phyloP scores from a whole-genome alignment of 257 asterid genomes.

The Solanum corneliomulleri region DNA sequence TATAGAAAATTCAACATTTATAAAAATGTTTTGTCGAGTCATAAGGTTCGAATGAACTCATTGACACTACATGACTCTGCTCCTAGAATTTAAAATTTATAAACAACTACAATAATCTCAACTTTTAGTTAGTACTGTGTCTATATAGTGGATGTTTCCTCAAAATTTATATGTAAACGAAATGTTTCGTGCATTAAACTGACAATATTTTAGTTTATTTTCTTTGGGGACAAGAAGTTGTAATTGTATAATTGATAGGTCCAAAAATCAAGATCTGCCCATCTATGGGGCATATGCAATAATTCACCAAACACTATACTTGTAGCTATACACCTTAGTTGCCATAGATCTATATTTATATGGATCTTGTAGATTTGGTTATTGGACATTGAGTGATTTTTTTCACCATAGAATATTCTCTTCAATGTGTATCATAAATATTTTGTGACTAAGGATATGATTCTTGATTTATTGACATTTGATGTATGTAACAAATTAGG shows the following conservation, averaged over 20 bases:
- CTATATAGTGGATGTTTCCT: neutral
- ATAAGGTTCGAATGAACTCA: neutral
- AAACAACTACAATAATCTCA: neutral
- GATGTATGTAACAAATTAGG: neutral
- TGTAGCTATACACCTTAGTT: neutral
- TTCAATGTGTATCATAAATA: neutral
- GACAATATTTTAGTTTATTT: neutral
- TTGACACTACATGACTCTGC: neutral
- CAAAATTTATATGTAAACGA: neutral
- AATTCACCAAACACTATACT: neutral
- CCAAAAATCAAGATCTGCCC: neutral
- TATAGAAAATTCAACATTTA: too few relatives aligned
- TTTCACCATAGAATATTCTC: neutral
- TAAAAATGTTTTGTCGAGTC: neutral
- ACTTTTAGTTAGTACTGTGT: neutral
- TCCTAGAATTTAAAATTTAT: neutral
- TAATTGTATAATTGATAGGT: neutral
- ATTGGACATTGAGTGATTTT: neutral
- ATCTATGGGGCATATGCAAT: neutral
- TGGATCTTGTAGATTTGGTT: neutral
- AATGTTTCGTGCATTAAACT: neutral
- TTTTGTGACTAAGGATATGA: neutral
- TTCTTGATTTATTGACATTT: neutral
- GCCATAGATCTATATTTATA: neutral
- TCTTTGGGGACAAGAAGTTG: neutral